These are phyloP conservation scores for Kodamaea nitidulidarum DNA, from an alignment of 805 yeast species.

Conservation along the genomic window DNA sequence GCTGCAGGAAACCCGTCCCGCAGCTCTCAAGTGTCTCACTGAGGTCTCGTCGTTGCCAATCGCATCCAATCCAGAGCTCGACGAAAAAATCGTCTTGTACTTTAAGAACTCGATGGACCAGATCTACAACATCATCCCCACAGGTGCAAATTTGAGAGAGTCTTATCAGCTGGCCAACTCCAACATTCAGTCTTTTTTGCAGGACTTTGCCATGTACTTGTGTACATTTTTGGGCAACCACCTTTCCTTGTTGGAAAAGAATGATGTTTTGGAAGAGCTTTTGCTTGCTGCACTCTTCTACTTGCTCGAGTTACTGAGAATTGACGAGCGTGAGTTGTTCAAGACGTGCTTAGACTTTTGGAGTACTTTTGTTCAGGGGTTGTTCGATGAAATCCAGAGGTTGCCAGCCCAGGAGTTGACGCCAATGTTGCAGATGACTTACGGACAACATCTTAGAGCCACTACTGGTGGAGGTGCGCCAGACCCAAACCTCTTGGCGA, in stretches of 20 bases:
- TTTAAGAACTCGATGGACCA: slow-evolving; percentile 73
- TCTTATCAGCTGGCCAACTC: slow-evolving; percentile 74
- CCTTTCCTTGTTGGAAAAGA: slow-evolving; percentile 55
- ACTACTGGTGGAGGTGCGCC: slow-evolving; percentile 71
- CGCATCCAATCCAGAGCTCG: slow-evolving; percentile 48
- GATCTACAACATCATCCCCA: slow-evolving; percentile 66
- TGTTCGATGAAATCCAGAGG: slow-evolving; percentile 81
- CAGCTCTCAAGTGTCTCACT: slow-evolving; percentile 86
- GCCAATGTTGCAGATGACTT: slow-evolving; percentile 69
- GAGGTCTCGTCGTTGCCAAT: slow-evolving; percentile 78
- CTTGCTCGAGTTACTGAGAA: slow-evolving; percentile 76
- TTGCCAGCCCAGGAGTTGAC: slow-evolving; percentile 68
- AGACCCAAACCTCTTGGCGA: slow-evolving; percentile 72
- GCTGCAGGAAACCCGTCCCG: slow-evolving; percentile 75
- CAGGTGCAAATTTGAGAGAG: slow-evolving; percentile 62
- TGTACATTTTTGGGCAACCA: slow-evolving; percentile 81
- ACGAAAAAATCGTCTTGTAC: slow-evolving; percentile 58
- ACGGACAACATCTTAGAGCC: slow-evolving; percentile 36
- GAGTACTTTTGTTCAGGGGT: slow-evolving; percentile 76
- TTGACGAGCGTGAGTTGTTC: slow-evolving; percentile 93
- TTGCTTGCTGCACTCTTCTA: slow-evolving; percentile 73
- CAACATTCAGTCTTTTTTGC: slow-evolving; percentile 87
- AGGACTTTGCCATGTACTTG: slow-evolving; percentile 90
- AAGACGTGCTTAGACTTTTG: slow-evolving; percentile 95
- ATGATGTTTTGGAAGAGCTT: slow-evolving; percentile 52